These are phyloP conservation scores for Chalaropsis ovoidea DNA, from an alignment of 2,329 filamentous ascomycete genomes.

Conservation along the genomic window DNA sequence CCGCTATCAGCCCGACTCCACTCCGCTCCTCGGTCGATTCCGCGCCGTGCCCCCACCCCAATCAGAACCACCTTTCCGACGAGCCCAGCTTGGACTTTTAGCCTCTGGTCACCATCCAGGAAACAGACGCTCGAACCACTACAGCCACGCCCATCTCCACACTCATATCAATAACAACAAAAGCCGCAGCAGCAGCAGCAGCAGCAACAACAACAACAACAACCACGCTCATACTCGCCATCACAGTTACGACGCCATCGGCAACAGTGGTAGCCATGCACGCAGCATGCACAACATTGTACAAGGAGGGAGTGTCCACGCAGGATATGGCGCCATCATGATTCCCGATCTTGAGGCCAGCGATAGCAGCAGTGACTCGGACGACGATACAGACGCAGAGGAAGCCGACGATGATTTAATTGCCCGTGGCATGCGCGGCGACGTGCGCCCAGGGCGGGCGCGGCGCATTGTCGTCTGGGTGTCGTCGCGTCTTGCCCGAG, in stretches of 20 bases:
- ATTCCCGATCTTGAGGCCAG: conserved; percentile 35
- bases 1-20: conserved; percentile 43
- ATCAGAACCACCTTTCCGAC: conserved; percentile 19
- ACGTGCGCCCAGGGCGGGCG: background rate
- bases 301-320: conserved; percentile 43
- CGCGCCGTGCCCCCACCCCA: conserved; percentile 47
- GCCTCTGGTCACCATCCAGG: conserved; percentile 22
- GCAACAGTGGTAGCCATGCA: conserved; percentile 34
- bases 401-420: conserved; percentile 20
- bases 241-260: conserved; percentile 32
- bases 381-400: conserved; percentile 27
- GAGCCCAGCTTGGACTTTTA: conserved; percentile 22
- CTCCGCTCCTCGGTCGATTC: conserved; percentile 54
- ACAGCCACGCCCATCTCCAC: background rate
- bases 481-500: conserved; percentile 29
- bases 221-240: conserved; percentile 25
- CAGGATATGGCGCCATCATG: conserved; percentile 47
- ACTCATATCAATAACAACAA: no score
- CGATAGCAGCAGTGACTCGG: conserved; percentile 31
- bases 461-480: conserved; percentile 7
- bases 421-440: background rate
- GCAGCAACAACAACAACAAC: conserved; percentile 26
- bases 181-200: conserved; percentile 26
- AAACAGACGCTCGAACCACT: conserved; percentile 3
- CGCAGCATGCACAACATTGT: conserved; percentile 19